Base-by-base conservation (phyloP, 2,329 filamentous ascomycete genomes). In the Talaromyces sp. region DNA sequence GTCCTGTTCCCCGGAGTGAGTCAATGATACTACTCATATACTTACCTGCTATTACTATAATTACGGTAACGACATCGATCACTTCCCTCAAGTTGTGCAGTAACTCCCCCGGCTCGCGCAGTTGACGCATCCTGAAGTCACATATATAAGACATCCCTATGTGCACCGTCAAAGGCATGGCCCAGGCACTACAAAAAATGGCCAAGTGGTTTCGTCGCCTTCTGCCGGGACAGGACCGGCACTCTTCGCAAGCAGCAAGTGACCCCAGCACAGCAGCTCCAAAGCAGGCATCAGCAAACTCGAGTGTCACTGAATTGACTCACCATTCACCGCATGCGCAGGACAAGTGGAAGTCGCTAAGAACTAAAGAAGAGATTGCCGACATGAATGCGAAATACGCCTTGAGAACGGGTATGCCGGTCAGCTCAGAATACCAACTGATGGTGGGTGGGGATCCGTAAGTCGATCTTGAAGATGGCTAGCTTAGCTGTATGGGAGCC, bases 401-500 rank as follows among this genome's bases (percentile, higher is more conserved):
- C 19, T 19, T 35, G 31, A 57, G 55, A 27, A 56, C 11, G 6
- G 61, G 58, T 10, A 26, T 50, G n/a, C 61, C 55, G 11, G 46
- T 54, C 35, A 56, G 57, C 29, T 41, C 54, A 12, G 58, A 64
- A 27, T 64, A 62, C 41, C 27, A 53, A n/a, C 60, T 58, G 50
- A 64, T 64, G 62, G 48, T 64, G 38, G 48, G 46, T 24, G 62
- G 58, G 32, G 26, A 50, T 27, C 57, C 58, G 62, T 64, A 60
- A 35, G 62, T 58, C 48, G 29, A 10, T 9, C 41, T 50, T 7
- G 31, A 8, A n/a, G 10, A 48, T 50, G 26, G 12, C 26, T 41
- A 21, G 31, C 31, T 11, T 35, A 35, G 32, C 32, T 14, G 10
- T 35, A 14, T 12, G 11, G 12, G 32, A 29, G 19, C 32, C 19